A percentile compares a stretch with the other conserved stretches of the same genome.
These are phyloP conservation scores for Nigrograna mackinnonii DNA, from an alignment of 2,329 filamentous ascomycete species.

Conservation along the genomic window DNA sequence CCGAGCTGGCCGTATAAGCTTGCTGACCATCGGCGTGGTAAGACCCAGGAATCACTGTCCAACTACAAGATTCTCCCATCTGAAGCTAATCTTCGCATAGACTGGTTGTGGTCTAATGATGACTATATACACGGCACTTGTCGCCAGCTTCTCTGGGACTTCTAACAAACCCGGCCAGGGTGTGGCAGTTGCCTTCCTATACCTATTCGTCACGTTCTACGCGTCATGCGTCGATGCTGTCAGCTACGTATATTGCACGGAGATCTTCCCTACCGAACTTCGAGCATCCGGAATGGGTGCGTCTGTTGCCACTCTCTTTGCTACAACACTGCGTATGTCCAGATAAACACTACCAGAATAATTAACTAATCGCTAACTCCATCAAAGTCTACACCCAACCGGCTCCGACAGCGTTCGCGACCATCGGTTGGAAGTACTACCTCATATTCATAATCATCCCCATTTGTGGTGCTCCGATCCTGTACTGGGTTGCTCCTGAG, in stretches of 20 bases:
- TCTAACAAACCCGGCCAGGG: slow-evolving; percentile 7
- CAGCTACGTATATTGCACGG: slow-evolving; percentile 16
- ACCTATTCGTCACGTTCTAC: slow-evolving; percentile 4
- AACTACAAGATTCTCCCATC: background rate
- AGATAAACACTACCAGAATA: no score
- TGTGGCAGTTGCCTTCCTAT: slow-evolving; percentile 6
- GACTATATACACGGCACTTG: slow-evolving; percentile 2
- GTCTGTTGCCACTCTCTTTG: background rate
- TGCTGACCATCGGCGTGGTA: slow-evolving; percentile 4
- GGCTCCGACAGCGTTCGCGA: no score
- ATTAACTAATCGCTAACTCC: no score
- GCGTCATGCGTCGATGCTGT: background rate
- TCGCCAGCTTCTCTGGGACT: slow-evolving; percentile 5
- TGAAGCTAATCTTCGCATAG: no score
- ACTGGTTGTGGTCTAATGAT: slow-evolving; percentile 5
- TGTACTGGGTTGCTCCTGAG: slow-evolving; percentile 52
- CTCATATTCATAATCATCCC: slow-evolving; percentile 54
- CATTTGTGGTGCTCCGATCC: slow-evolving; percentile 48
- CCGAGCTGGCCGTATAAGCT: slow-evolving; percentile 4
- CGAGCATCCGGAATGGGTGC: background rate
- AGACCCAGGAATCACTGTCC: background rate
- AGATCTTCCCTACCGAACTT: slow-evolving; percentile 12
- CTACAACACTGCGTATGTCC: slow-evolving; percentile 5
- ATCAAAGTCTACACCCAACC: no score
- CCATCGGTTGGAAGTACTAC: slow-evolving; percentile 57